Evolutionary conservation across 108 stramenopile species (phyloP), one percentile per base, ranked within the genome.

Genomic region (Discostella stelligeroides): DNA sequence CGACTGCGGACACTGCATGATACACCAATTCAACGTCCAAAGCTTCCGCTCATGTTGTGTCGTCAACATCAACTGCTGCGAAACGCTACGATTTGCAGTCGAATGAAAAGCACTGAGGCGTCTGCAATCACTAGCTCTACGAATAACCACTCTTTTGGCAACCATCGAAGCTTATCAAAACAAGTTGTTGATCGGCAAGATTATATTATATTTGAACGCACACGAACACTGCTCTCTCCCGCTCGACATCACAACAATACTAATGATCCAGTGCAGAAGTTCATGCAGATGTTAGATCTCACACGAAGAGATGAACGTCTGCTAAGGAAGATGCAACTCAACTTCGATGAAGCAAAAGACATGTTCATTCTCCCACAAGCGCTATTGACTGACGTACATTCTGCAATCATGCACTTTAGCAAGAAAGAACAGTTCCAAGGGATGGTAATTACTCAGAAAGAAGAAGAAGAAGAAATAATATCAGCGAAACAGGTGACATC

Each of bases 361-460:
- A 78, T 78, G 69, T 27, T 65, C 4, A 37, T 78, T 9, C 24
- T 70, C 4, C 57, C 57, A n/a, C 49, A 48, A 18, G 55, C 41
- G 4, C 58, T 70, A 42, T 42, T 78, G 38, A 49, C 30, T 12
- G 47, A 66, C 37, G 69, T 78, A 15, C 63, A 70, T 21, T 0
- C 25, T n/a, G 69, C 69, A 40, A 60, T 78, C 14, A 48, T 23
- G 18, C 69, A 78, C 53, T 65, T 66, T 17, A 66, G 69, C 47
- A 48, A 51, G 38, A 20, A 62, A 37, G 60, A 61, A 9, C 55
- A 67, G 14, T 51, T 34, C 49, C 41, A 18, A 14, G 60, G 55
- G 42, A 37, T 59, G 17, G 37, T 17, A 20, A 51, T 54, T 8
- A 39, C 30, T 23, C 15, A 3, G 25, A 29, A 66, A 21, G 39